Evolutionary conservation across 2,329 filamentous ascomycete genomes (phyloP).

Genomic region (Paraphaeosphaeria minitans): DNA sequence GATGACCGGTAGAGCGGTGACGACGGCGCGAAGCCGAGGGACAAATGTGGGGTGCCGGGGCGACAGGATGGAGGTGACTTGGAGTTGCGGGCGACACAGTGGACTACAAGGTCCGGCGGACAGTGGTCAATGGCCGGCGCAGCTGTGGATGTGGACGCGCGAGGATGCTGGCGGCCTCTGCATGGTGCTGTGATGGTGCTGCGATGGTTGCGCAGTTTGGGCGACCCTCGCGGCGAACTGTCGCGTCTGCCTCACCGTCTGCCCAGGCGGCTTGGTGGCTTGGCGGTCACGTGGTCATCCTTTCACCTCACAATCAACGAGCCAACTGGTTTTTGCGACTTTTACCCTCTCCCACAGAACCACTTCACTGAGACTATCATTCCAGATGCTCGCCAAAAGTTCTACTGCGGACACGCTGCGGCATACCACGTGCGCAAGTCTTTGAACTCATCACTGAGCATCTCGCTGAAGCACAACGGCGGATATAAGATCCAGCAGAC

Average conservation of each 20-base stretch:
- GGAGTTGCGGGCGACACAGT: background rate
- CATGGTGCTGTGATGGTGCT: background rate
- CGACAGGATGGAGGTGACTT: background rate
- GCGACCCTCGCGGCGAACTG: background rate
- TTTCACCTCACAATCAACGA: conserved; percentile 41
- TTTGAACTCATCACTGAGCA: conserved; percentile 45
- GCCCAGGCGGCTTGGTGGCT: background rate
- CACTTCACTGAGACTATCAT: conserved; percentile 47
- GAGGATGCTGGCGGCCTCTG: conserved; percentile 1
- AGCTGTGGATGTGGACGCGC: background rate
- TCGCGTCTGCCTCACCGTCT: background rate
- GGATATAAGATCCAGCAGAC: conserved; percentile 45
- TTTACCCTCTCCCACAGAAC: conserved; percentile 38
- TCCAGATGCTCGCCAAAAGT: conserved; percentile 38
- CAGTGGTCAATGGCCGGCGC: background rate
- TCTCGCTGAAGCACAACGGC: conserved; percentile 47
- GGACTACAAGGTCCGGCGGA: background rate
- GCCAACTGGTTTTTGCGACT: conserved; percentile 41
- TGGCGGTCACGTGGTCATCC: background rate
- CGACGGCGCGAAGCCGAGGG: background rate
- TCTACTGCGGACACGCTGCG: conserved; percentile 44
- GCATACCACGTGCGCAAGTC: conserved; percentile 52
- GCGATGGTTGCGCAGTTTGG: too few species aligned
- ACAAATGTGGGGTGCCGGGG: conserved; percentile 9
- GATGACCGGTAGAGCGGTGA: conserved; percentile 4